Evolutionary conservation across 2,329 filamentous ascomycete genomes (phyloP), one percentile per base, ranked within the genome.

Genomic region (Cercospora sp.): DNA sequence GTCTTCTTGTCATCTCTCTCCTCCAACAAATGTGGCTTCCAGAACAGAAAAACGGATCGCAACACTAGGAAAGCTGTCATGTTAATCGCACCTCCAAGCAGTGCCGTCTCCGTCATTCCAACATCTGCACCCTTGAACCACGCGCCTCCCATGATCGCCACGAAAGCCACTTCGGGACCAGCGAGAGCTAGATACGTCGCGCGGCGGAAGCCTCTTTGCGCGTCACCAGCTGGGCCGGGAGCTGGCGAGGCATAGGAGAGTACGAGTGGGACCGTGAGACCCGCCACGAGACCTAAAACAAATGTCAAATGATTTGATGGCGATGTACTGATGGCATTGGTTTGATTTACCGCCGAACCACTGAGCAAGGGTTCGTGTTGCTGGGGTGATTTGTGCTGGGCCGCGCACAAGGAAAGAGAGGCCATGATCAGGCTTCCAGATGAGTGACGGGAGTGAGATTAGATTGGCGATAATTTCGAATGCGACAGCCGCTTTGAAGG

Each of bases 401-500:
- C 33, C 65, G 20, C 59, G 40, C n/a, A 66, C 59, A 33, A 66
- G 59, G 58, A 63, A 66, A 31, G 45, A 61, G 45, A 68, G 69
- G 63, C 66, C 69, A 28, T 40, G 61, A 40, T 67, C 65, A 31
- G 67, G 71, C 20, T 60, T 60, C 31, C 42, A 30, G 12, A 64
- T n/a, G 23, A 68, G 69, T 26, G 68, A 71, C 55, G 45, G 65
- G 30, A 71, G 23, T 13, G 57, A 65, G 28, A 28, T 23, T 6
- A 67, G 6, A 40, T 69, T 65, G 10, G 51, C 60, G 23, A 30
- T 16, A 13, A 66, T 28, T n/a, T 69, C 67, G 61, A 65, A 12
- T 51, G 62, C 55, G 48, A 71, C 31, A 42, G 69, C 69, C 12
- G 67, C 18, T 58, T 65, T 58, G 55, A 69, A 69, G 6, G 64